Evolutionary conservation across 2,329 filamentous ascomycete genomes (phyloP), one percentile per base, ranked within the genome.

Genomic region (Sclerotinia sclerotiorum): DNA sequence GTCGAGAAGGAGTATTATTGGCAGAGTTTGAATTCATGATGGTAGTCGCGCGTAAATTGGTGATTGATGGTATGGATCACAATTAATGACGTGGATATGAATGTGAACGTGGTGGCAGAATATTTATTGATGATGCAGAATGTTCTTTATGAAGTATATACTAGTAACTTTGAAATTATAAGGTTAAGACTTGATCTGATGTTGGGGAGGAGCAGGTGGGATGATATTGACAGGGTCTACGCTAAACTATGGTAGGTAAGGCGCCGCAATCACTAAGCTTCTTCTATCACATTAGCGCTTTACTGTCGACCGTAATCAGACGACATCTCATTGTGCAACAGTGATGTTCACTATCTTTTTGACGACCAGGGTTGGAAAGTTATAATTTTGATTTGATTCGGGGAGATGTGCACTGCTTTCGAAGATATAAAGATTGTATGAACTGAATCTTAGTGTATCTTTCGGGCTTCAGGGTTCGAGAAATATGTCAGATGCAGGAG

Each of bases 251-350:
- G 10, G 46, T 15, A 19, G 60, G 60, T 27, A 51, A 49, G 17
- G 58, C 44, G 27, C 6, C 10, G 5, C 5, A 24, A 62, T 63
- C 39, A 63, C 46, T 63, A 51, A 63, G 60, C 60, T 27, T 51
- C 24, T 4, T 21, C 32, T 39, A 21, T 51, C 60, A 62, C 8
- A 39, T 21, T 19, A 24, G 60, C 13, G 60, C 60, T 51, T 51
- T 39, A 51, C 39, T 27, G 32, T 42, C 51, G n/a, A 63, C 29
- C 29, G 29, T 63, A 63, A 63, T 63, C 32, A 51, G 60, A 63
- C 60, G 60, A 63, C 60, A 51, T 63, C 48, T 24, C 46, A 39
- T 27, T 51, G 27, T 35, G 44, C n/a, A 39, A 61, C 10, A n/a
- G 11, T 21, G 27, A 51, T 39, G 29, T 35, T 19, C 15, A 32